Evolutionary conservation across 805 yeast genomes (phyloP).

Genomic region (Ogataea parapolymorpha): DNA sequence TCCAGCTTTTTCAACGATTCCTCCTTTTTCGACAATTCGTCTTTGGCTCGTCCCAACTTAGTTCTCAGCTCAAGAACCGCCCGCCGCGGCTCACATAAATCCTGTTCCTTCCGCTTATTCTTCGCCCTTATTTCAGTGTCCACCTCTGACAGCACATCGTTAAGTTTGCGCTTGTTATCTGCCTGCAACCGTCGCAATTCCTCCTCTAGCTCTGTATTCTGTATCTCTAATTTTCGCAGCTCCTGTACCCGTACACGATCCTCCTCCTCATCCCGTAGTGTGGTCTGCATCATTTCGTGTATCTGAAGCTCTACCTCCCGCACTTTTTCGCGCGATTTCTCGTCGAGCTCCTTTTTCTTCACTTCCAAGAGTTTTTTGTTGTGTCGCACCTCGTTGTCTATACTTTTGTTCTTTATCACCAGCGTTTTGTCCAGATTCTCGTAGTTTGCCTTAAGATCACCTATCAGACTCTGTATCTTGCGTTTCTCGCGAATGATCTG

Average conservation of each 20-base stretch:
- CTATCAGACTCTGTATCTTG: conserved; percentile 14
- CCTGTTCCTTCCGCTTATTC: background rate
- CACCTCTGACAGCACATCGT: conserved; percentile 3
- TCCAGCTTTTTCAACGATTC: background rate
- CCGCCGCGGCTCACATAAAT: conserved; percentile 12
- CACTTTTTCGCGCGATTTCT: conserved; percentile 16
- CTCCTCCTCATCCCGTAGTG: conserved; percentile 30
- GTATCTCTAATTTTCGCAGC: conserved; percentile 25
- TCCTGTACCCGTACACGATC: conserved; percentile 28
- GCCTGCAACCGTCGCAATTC: conserved; percentile 18
- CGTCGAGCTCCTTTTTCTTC: conserved; percentile 33
- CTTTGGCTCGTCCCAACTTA: conserved; percentile 1
- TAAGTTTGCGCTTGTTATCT: conserved; percentile 10
- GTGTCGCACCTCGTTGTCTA: conserved; percentile 27
- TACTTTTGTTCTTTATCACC: conserved; percentile 16
- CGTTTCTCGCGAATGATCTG: conserved; percentile 20
- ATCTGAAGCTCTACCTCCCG: conserved; percentile 20
- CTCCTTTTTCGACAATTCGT: background rate
- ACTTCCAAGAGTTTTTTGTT: conserved; percentile 25
- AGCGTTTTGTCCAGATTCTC: conserved; percentile 21
- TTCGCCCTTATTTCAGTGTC: conserved; percentile 1
- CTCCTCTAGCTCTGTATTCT: conserved; percentile 26
- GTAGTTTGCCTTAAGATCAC: conserved; percentile 14
- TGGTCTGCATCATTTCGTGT: conserved; percentile 21
- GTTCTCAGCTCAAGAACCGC: conserved; percentile 1